Base-by-base conservation (phyloP, 2,329 filamentous ascomycete genomes). In the Blumeriella jaapii region DNA sequence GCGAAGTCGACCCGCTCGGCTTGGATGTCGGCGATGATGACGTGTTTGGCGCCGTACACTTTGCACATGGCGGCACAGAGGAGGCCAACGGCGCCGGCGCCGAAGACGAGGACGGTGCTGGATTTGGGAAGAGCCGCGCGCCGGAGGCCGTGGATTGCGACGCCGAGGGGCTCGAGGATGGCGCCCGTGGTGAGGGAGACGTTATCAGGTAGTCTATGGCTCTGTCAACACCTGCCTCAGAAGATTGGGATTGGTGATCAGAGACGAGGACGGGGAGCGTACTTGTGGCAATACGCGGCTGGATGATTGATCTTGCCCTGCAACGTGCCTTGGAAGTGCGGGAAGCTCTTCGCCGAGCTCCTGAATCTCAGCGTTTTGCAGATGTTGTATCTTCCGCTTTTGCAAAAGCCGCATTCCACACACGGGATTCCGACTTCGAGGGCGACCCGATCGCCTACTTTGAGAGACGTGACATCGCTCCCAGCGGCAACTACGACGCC, bases 371-470 rank as follows among this genome's bases (percentile, higher is more conserved):
- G 44, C 12, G 39, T 68, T 54, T 86, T 82, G 64, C 91, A 96
- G 44, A 89, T 89, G 58, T 96, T 96, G 69, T 96, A 96, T 47
- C 85, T 78, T 37, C 89, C 89, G 11, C 80, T 87, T 48, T 87
- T 66, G 62, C 87, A 95, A 20, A 85, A 80, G 60, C 91, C 83
- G 69, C 89, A 96, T 51, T 73, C 70, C 57, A 78, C 74, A 72
- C 89, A 96, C 59, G 89, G 85, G 49, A 95, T 73, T 60, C 93
- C 93, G 45, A 89, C 89, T 65, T 96, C 89, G 54, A 96, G 73
- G 42, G 89, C 89, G 37, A 96, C 85, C 50, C 83, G 80, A 64
- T 96, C 91, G 55, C 89, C 89, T 24, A 82, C 68, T 55, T 84
- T 74, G 56, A 95, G 71, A 50, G 65, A 61, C 17, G 68, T 85